phyloP scores from a whole-genome alignment of 2,329 filamentous ascomycete genomes.

The Trichoderma brevicompactum region DNA sequence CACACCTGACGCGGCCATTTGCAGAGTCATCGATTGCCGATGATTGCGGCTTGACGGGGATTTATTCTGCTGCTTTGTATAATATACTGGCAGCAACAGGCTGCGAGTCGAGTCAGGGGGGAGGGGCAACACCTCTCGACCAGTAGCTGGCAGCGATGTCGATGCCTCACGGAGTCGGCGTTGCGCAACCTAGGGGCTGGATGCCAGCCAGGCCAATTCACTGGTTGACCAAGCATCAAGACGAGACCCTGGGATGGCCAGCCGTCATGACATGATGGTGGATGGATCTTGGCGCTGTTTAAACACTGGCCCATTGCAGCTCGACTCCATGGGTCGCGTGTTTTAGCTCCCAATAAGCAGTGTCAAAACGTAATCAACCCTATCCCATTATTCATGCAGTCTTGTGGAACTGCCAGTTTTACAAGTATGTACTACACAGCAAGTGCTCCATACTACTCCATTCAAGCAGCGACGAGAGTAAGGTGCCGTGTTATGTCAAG shows the following conservation, averaged over 20 bases:
- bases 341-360: conserved; percentile 1
- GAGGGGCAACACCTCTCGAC: conserved; percentile 11
- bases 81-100: neutral
- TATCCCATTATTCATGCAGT: neutral
- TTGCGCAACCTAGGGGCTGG: conserved; percentile 13
- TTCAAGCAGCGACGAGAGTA: neutral
- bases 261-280: conserved; percentile 2
- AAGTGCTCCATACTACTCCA: neutral
- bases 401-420: conserved; percentile 4
- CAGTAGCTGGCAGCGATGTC: conserved; percentile 1
- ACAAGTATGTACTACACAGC: neutral
- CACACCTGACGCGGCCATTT: neutral
- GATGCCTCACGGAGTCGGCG: conserved; percentile 1
- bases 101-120: conserved; percentile 9
- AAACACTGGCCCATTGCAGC: conserved; percentile 10
- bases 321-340: conserved; percentile 2
- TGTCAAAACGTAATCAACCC: neutral
- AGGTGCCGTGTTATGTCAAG: neutral
- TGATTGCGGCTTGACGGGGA: neutral
- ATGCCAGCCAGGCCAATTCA: conserved; percentile 18
- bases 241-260: neutral
- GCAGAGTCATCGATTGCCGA: neutral
- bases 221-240: conserved; percentile 10
- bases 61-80: too few species aligned
- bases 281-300: conserved; percentile 4